Evolutionary conservation across 148 eudicot species (phyloP), one percentile per base, ranked within the genome.

Genomic region (Chenopodium suecicum): DNA sequence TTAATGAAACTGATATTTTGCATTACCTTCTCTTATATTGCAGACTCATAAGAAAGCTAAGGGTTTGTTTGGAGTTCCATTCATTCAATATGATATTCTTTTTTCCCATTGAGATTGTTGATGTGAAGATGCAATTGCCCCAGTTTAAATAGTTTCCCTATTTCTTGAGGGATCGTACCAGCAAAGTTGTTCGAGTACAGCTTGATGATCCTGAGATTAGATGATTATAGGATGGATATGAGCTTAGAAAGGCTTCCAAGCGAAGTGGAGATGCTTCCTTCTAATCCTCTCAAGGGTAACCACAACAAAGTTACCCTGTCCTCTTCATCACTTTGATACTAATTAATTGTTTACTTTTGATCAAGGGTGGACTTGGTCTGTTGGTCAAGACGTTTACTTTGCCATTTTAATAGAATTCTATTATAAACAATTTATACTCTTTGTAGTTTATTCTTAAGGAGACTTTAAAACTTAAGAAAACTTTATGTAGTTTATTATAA

Each of bases 81-180:
- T 37, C 41, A 6, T 37, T 37, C 41, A 37, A 0, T 37, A 37
- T 37, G 41, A 37, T 37, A 37, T 6, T 37, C 41, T 37, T 37
- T 29, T 29, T 29, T 29, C 0, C 97, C 98, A n/a, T 44, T 86
- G 48, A 93, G 77, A 14, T 80, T 80, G 83, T 94, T 94, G 41
- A 87, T 83, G 75, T 91, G 90, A 34, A 95, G 97, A 47, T 75
- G 83, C 54, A 95, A 54, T 78, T 89, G 79, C 81, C 91, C 90
- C 83, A 95, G 80, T 20, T 79, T 83, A 34, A 88, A 73, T 32
- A 95, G 91, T 66, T 84, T 86, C 48, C 92, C 93, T 22, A 95
- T 84, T 63, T 87, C 79, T 17, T 4, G 68, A 37, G 97, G 98
- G 50, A 95, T 91, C 31, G 2, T 23, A 4, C 97, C 94, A 0